A percentile compares a stretch with the other conserved stretches of the same genome.
These are phyloP conservation scores for Rhynchosporium graminicola DNA, from an alignment of 2,329 filamentous ascomycete genomes.

Conservation along the genomic window DNA sequence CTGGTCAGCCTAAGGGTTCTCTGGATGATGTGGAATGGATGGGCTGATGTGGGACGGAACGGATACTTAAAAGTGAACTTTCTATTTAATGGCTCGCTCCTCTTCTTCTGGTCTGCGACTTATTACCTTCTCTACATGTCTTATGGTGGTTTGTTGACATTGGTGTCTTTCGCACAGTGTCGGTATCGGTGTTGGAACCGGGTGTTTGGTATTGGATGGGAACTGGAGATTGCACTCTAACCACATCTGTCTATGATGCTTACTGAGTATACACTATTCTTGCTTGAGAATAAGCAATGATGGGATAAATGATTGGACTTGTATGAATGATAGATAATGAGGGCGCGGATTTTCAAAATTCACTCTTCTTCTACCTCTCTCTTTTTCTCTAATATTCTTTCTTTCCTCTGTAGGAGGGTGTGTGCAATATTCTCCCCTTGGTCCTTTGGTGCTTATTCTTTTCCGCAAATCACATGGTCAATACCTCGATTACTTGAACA, in stretches of 20 bases:
- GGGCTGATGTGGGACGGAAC: background rate
- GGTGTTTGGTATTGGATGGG: background rate
- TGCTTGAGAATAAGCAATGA: constrained; percentile 1
- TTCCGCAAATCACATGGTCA: no score
- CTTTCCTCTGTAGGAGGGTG: no score
- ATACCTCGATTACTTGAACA: no score
- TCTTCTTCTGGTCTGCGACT: constrained; percentile 24
- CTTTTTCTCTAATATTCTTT: no score
- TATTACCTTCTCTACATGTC: constrained; percentile 22
- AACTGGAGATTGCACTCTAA: background rate
- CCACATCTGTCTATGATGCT: background rate
- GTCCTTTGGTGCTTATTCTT: no score
- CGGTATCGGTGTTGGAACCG: no score
- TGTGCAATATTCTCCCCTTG: no score
- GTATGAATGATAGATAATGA: constrained; percentile 25
- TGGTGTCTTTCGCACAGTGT: background rate
- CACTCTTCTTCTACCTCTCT: background rate
- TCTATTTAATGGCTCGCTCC: constrained; percentile 26
- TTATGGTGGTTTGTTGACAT: constrained; percentile 19
- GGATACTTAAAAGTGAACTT: constrained; percentile 30
- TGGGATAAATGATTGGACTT: constrained; percentile 10
- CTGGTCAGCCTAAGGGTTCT: background rate
- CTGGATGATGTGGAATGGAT: constrained; percentile 16
- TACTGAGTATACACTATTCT: background rate
- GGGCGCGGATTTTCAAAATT: constrained; percentile 10